phyloP scores from a whole-genome alignment of 2,329 filamentous ascomycete species.

The Chaetomiaceae sp. region DNA sequence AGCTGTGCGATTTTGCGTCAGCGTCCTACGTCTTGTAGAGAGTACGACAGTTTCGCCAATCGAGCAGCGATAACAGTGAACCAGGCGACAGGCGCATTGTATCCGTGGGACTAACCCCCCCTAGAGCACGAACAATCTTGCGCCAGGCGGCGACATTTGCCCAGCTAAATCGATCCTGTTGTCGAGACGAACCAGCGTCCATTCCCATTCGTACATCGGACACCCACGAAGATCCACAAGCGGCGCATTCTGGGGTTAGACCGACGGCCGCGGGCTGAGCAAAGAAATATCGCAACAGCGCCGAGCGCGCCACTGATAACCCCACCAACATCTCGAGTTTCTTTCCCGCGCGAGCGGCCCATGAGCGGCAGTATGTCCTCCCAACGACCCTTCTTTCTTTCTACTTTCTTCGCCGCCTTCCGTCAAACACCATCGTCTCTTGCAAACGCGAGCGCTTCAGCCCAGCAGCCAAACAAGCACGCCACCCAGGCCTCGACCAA shows the following conservation, averaged over 20 bases:
- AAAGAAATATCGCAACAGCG: neutral
- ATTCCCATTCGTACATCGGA: neutral
- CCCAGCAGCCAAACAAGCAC: constrained; percentile 38
- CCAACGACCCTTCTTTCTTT: constrained; percentile 54
- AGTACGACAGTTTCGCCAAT: no score
- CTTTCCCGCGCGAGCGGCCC: neutral
- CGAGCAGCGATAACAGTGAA: no score
- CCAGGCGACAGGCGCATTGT: no score
- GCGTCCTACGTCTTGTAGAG: no score
- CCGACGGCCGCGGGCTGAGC: neutral
- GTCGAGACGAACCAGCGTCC: neutral
- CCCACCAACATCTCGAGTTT: no score
- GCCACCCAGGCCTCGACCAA: constrained; percentile 27
- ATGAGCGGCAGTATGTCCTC: constrained; percentile 41
- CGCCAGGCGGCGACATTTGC: neutral
- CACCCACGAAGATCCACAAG: neutral
- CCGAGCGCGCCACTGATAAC: no score
- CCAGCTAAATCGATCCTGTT: neutral
- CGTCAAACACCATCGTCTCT: constrained; percentile 38
- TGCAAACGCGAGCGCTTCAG: constrained; percentile 17
- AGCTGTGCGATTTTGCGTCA: neutral
- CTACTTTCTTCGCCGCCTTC: constrained; percentile 53
- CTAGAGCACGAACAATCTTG: neutral
- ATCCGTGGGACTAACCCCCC: no score
- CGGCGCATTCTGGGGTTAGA: neutral